Evolutionary conservation across 2,329 filamentous ascomycete genomes (phyloP).

Genomic region (Colletotrichum eleusines): DNA sequence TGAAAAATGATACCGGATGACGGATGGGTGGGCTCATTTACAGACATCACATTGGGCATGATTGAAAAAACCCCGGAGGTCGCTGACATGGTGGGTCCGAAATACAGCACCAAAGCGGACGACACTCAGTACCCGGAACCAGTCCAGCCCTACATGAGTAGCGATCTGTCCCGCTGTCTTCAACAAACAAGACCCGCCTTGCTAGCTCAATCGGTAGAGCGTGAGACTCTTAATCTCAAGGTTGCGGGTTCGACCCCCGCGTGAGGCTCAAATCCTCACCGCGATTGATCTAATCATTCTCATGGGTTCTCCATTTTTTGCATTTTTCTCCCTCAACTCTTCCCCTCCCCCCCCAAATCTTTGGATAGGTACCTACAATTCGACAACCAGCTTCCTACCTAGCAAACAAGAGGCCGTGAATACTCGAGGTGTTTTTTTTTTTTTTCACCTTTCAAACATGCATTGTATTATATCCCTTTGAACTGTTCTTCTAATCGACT

Average conservation of each 20-base stretch:
- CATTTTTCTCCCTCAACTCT: too few species aligned
- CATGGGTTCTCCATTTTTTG: background rate
- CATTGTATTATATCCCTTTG: background rate
- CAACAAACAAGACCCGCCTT: constrained; percentile 12
- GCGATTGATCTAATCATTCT: constrained; percentile 10
- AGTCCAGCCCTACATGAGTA: too few species aligned
- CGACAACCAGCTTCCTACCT: too few species aligned
- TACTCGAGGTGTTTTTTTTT: background rate
- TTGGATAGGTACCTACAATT: too few species aligned
- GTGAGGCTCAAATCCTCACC: constrained; percentile 43
- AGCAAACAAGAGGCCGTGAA: background rate
- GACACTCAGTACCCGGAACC: accelerated
- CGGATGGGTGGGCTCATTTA: background rate
- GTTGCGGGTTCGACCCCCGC: constrained; percentile 44
- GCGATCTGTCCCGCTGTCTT: too few species aligned
- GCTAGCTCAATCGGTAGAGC: constrained; percentile 57
- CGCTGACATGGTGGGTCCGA: background rate
- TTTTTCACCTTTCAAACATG: too few species aligned
- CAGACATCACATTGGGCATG: background rate
- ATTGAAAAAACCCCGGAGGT: background rate
- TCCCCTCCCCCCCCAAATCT: too few species aligned
- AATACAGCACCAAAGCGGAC: background rate
- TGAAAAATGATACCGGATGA: too few species aligned
- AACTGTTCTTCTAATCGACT: background rate
- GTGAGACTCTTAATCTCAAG: constrained; percentile 71